Evolutionary conservation across 2,329 filamentous ascomycete genomes (phyloP), one percentile per base, ranked within the genome.

Genomic region (Cordyceps tenuipes): DNA sequence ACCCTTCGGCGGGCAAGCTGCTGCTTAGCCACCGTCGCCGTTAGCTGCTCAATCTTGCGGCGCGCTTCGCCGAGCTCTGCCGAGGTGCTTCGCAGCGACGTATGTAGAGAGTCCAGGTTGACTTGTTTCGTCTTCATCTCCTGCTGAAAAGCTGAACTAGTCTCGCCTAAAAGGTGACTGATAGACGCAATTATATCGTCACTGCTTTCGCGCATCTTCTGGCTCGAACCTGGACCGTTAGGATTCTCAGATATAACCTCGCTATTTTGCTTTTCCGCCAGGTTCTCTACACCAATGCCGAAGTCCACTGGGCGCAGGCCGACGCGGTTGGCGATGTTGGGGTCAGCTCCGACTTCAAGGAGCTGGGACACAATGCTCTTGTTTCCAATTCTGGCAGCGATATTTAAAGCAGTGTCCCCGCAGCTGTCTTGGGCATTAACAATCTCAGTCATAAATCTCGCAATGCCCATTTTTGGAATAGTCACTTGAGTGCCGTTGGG

Each of bases 301-400:
- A 99, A 99, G 71, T 97, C 94, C n/a, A 91, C 80, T 1, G 94
- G 92, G 44, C 90, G 83, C 13, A 97, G 80, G 21, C 93, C 92
- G 49, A 92, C 92, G 53, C 91, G 86, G 68, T 99, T 99, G 6
- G 91, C 83, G 68, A 97, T 92, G 57, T 88, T 85, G n/a, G 91
- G 88, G 71, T 97, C 91, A 1, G 94, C 94, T 60, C 93, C 91
- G 48, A 99, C 92, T 73, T 99, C 94, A 12, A 97, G 80, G 36
- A 99, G 79, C 70, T 99, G 94, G n/a, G 91, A 93, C 61, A 97
- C 96, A 67, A 99, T 96, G 67, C 91, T 95, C 59, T 89, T 82
- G 70, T 96, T 97, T 23, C 91, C 91, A 65, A 97, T 96, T 63
- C 94, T 83, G 1, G 94, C 92, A 2, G 93, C 94, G 63, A 97